Evolutionary conservation across 495 filamentous ascomycete genomes (phyloP).

Genomic region (Friedmanniomyces simplex): DNA sequence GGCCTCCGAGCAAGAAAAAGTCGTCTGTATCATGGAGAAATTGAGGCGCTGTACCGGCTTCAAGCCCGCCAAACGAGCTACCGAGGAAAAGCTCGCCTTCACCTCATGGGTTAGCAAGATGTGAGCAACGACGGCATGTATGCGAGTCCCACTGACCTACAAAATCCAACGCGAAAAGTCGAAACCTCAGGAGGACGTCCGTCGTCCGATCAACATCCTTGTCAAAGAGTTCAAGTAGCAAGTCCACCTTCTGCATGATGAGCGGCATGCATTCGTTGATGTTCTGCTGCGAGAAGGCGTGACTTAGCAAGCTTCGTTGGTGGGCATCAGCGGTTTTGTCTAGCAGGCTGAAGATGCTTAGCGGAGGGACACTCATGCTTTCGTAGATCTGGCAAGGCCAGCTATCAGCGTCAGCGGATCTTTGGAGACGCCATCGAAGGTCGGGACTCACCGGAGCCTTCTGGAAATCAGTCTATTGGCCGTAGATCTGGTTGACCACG

Average conservation of each 20-base stretch:
- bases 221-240: not conserved
- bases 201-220: not conserved
- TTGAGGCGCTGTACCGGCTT: not conserved
- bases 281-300: not conserved
- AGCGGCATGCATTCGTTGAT: not conserved
- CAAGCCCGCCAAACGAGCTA: not conserved
- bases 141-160: not conserved
- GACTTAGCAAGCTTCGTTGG: not conserved
- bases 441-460: not conserved
- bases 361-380: not conserved
- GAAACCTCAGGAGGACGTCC: not conserved
- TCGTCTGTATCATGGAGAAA: not conserved
- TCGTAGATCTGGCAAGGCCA: too few species aligned
- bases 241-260: not conserved
- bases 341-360: not conserved
- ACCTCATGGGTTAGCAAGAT: too few species aligned
- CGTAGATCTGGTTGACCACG: not conserved
- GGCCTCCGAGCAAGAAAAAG: not conserved
- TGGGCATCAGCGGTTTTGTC: not conserved
- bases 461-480: not conserved
- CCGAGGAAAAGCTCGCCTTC: not conserved
- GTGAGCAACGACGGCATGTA: too few species aligned
- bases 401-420: too few species aligned
- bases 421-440: too few species aligned
- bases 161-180: not conserved